phyloP scores from a whole-genome alignment of 768 basidiomycete species.

The Galerina sulciceps region DNA sequence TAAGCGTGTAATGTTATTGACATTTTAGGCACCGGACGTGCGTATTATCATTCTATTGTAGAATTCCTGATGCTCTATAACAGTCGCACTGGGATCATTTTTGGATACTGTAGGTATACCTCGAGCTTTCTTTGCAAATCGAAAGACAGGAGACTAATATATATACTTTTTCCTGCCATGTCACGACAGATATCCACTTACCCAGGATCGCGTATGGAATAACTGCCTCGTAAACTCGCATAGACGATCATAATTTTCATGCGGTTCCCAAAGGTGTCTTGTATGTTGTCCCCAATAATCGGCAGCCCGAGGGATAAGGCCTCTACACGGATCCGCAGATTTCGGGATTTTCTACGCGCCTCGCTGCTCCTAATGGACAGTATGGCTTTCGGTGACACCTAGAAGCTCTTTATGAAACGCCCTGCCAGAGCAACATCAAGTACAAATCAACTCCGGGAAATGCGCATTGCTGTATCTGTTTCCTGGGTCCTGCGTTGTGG shows the following conservation, averaged over 20 bases:
- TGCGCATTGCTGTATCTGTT: slow-evolving; percentile 5
- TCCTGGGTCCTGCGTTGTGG: background rate
- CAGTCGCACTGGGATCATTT: too few relatives aligned
- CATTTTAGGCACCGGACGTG: too few relatives aligned
- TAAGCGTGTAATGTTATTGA: background rate
- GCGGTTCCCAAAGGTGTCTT: slow-evolving; percentile 16
- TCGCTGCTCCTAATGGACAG: background rate
- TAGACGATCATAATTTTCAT: slow-evolving; percentile 10
- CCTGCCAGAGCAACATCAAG: background rate
- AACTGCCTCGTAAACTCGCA: slow-evolving; percentile 7
- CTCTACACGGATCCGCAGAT: too few relatives aligned
- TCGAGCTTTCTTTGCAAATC: too few relatives aligned
- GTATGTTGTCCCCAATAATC: background rate
- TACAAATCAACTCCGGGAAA: slow-evolving; percentile 8
- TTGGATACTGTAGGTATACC: too few relatives aligned
- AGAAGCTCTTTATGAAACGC: background rate
- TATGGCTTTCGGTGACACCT: background rate
- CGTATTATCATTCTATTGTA: too few relatives aligned
- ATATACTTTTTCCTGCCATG: too few relatives aligned
- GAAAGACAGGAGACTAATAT: too few relatives aligned
- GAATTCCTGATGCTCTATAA: too few relatives aligned
- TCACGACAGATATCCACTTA: too few relatives aligned
- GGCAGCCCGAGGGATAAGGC: too few relatives aligned
- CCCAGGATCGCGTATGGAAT: background rate
- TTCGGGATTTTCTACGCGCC: too few relatives aligned